Percentiles rank a stretch among this genome's conserved stretches.
These are phyloP conservation scores for Leccinum fallax DNA, from an alignment of 1,284 basidiomycete genomes.

Conservation along the genomic window DNA sequence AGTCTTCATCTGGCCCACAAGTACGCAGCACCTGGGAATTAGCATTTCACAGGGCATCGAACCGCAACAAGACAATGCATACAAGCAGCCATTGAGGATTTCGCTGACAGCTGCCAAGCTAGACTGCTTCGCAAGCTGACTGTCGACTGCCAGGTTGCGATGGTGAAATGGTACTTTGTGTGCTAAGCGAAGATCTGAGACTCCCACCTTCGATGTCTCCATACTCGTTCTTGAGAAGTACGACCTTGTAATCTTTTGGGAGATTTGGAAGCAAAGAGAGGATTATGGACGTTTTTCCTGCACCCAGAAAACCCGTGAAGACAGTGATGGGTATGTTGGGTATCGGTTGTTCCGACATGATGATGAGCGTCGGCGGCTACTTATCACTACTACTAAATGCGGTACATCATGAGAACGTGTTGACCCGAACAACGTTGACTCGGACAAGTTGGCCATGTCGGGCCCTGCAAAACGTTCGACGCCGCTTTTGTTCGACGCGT, in stretches of 20 bases:
- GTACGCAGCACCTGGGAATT: slow-evolving; percentile 75
- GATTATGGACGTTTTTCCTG: slow-evolving; percentile 77
- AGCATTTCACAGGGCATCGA: not conserved
- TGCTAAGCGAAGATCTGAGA: not conserved
- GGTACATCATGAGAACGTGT: not conserved
- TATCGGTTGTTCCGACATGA: slow-evolving; percentile 29
- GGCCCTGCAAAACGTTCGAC: slow-evolving; percentile 15
- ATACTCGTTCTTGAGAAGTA: slow-evolving; percentile 88
- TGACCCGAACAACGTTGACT: not conserved
- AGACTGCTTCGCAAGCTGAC: slow-evolving; percentile 82
- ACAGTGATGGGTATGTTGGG: slow-evolving; percentile 74
- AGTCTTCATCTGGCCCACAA: slow-evolving; percentile 90
- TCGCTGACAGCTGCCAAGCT: slow-evolving; percentile 84
- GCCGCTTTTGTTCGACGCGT: slow-evolving; percentile 46
- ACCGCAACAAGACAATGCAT: slow-evolving; percentile 21
- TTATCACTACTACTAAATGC: not conserved
- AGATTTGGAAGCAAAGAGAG: slow-evolving; percentile 80
- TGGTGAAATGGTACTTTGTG: slow-evolving; percentile 3
- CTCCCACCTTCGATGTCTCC: slow-evolving; percentile 75
- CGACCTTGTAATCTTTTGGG: slow-evolving; percentile 81
- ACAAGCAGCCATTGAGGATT: slow-evolving; percentile 94
- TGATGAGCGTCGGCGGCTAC: no score
- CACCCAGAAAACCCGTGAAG: slow-evolving; percentile 83
- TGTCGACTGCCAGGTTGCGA: slow-evolving; percentile 63
- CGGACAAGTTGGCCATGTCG: slow-evolving; percentile 19